A percentile compares a stretch with the other conserved stretches of the same genome.
Conservation (phyloP, 805 yeast genomes). For the Schwanniomyces yamadae region DNA sequence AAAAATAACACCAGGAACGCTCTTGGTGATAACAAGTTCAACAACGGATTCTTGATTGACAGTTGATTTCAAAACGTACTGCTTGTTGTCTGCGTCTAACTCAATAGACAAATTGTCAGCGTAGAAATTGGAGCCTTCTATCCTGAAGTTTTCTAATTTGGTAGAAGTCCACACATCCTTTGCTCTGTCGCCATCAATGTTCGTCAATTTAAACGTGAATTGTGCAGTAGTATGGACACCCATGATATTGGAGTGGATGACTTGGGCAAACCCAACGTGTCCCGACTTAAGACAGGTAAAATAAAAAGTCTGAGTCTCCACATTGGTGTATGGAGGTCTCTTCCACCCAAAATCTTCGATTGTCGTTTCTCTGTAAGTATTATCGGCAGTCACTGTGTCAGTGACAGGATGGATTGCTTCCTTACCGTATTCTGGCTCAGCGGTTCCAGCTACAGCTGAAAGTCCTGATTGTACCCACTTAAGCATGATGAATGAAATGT, state of each 20-base stretch:
- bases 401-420: constrained; percentile 89
- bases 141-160: constrained; percentile 72
- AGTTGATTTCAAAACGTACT: constrained; percentile 51
- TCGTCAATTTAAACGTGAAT: constrained; percentile 82
- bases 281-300: constrained; percentile 64
- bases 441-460: constrained; percentile 95
- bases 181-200: constrained; percentile 47
- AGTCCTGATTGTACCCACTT: constrained; percentile 84
- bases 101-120: constrained; percentile 73
- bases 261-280: constrained; percentile 84
- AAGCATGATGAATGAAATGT: constrained; percentile 48
- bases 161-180: constrained; percentile 87
- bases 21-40: constrained; percentile 60
- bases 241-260: constrained; percentile 88
- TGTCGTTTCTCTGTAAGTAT: constrained; percentile 52
- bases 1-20: constrained; percentile 81
- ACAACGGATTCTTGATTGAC: constrained; percentile 71
- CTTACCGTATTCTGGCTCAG: constrained; percentile 95
- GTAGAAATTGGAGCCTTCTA: constrained; percentile 72
- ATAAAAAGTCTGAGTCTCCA: constrained; percentile 93
- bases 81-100: constrained; percentile 53
- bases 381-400: constrained; percentile 43
- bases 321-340: constrained; percentile 78
- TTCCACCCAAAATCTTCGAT: constrained; percentile 74
- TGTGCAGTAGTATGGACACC: constrained; percentile 90